Evolutionary conservation across 768 basidiomycete species (phyloP), one percentile per base, ranked within the genome.

Genomic region (Multifurca ochricompacta): DNA sequence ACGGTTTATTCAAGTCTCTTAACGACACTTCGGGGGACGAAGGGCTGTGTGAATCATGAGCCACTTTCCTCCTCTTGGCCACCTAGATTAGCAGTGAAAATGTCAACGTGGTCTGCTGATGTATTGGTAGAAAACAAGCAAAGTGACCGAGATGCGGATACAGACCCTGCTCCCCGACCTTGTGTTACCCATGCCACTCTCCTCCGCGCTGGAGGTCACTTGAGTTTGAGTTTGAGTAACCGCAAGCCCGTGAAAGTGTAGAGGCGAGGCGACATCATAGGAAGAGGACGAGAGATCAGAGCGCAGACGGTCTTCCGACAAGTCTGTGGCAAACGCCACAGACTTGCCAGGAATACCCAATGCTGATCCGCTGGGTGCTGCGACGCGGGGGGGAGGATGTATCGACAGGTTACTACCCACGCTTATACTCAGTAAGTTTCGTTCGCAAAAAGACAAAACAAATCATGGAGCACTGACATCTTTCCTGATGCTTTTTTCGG

Each of bases 161-260:
- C 55, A 13, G 7, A 56, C 55, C 27, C 55, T 36, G 28, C 32
- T 41, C 23, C 36, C 50, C 21, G 32, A 23, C 40, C 21, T 8
- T 35, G 13, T 19, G 3, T 39, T 10, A 30, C 11, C 27, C 18
- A 44, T 36, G 6, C 21, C 25, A 21, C 18, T 46, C 50, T 21
- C 32, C 42, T 52, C 44, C 9, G 27, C 10, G 16, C 27, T 19
- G 5, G 69, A 65, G 30, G 71, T 70, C 4, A 64, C 58, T 56
- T 77, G 77, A 1, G 74, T 74, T 59, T 83, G 78, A 0, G 79
- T 76, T 61, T 82, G 78, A 1, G 79, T 80, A 8, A 67, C 59
- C 3, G 74, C 79, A 18, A 85, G 70, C 3, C 80, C 83, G 60
- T 80, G 76, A 56, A 80, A 74, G 62, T 79, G 75, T 66, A 83